phyloP scores from a whole-genome alignment of 768 basidiomycete species.

The Melanogaster broomeanus region DNA sequence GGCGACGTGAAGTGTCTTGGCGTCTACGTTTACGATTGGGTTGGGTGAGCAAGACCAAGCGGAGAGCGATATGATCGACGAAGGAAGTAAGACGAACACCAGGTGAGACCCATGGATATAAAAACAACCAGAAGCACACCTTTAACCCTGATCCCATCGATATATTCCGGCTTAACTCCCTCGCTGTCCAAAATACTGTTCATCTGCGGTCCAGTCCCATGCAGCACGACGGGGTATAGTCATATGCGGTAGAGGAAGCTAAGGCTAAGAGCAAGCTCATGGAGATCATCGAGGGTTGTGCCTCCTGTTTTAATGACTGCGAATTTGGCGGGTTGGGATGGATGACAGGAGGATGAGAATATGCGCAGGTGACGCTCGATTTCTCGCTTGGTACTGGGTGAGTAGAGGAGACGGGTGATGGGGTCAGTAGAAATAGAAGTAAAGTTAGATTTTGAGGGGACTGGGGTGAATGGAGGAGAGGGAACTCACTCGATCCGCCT shows the following conservation, averaged over 20 bases:
- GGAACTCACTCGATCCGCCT: too few relatives aligned
- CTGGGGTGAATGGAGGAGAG: background rate
- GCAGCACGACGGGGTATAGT: constrained; percentile 95
- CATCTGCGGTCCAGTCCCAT: constrained; percentile 94
- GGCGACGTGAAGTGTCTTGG: constrained; percentile 92
- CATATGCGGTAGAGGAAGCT: constrained; percentile 97
- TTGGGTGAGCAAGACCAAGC: too few relatives aligned
- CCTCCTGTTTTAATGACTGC: constrained; percentile 99
- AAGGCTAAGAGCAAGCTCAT: constrained; percentile 92
- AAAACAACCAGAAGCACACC: constrained; percentile 46
- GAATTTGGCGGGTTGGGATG: constrained; percentile 89
- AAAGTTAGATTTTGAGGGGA: background rate
- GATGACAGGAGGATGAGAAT: constrained; percentile 91
- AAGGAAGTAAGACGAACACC: too few relatives aligned
- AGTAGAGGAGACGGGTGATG: constrained; percentile 94
- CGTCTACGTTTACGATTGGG: constrained; percentile 50
- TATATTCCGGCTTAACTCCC: constrained; percentile 95
- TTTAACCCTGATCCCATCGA: constrained; percentile 96
- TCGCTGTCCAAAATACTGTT: constrained; percentile 93
- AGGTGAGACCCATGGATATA: background rate
- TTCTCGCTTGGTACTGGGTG: constrained; percentile 94
- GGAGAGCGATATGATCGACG: too few relatives aligned
- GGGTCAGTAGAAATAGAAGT: constrained; percentile 68
- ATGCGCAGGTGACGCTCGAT: constrained; percentile 98
- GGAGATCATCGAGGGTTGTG: constrained; percentile 87